Percentiles rank a stretch among this genome's conserved stretches.
phyloP scores from a whole-genome alignment of 108 stramenopile genomes.

The Conticribra guillardii region DNA sequence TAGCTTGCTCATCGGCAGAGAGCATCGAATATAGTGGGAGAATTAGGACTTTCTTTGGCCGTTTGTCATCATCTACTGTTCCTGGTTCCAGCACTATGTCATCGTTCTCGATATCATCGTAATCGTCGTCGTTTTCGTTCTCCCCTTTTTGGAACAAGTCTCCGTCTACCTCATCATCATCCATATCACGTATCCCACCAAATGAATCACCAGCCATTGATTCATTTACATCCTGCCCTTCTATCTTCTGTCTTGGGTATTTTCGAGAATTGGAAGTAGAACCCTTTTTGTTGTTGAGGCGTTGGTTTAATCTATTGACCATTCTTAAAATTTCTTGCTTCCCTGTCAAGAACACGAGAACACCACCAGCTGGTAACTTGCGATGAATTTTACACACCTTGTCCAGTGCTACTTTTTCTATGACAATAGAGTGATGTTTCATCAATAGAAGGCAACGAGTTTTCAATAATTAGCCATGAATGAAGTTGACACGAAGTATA shows the following conservation, averaged over 20 bases:
- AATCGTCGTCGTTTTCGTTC: conserved; percentile 52
- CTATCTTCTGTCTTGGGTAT: conserved; percentile 11
- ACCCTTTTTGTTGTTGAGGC: conserved; percentile 24
- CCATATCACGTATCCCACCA: conserved; percentile 76
- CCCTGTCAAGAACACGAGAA: conserved; percentile 98
- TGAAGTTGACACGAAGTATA: not conserved
- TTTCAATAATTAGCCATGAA: not conserved
- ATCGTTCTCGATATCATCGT: conserved; percentile 13
- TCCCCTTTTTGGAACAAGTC: conserved; percentile 53
- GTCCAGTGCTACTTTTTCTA: conserved; percentile 72
- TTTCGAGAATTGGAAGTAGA: conserved; percentile 4
- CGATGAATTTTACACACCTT: conserved; percentile 92
- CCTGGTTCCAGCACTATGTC: conserved; percentile 6
- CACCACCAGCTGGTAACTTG: conserved; percentile 89
- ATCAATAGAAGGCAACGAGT: not conserved
- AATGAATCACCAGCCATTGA: conserved; percentile 25
- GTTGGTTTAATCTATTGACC: conserved; percentile 68
- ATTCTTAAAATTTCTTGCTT: conserved; percentile 90
- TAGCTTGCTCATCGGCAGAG: conserved; percentile 88
- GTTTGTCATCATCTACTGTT: conserved; percentile 47
- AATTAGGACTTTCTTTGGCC: conserved; percentile 68
- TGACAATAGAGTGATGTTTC: not conserved
- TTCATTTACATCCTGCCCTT: conserved; percentile 36
- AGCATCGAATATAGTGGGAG: conserved; percentile 96
- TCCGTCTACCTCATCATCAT: conserved; percentile 88